Evolutionary conservation across 441 rosid genomes (phyloP).

Genomic region (Euphorbia corollata): DNA sequence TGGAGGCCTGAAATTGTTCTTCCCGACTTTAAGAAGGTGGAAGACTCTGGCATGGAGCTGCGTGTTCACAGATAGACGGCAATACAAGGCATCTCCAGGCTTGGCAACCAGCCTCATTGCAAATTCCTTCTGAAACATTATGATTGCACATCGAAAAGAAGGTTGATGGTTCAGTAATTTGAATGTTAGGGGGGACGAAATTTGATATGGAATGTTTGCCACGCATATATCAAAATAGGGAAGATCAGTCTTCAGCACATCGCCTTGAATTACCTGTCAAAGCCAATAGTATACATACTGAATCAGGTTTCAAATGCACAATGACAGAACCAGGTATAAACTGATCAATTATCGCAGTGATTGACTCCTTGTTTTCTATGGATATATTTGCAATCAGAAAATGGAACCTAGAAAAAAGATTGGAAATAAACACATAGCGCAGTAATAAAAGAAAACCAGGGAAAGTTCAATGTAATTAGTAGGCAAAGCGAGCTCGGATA

Average conservation of each 20-base stretch:
- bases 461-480: not conserved
- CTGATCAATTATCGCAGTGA: not conserved
- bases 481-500: not conserved
- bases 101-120: slow-evolving; percentile 90
- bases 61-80: slow-evolving; percentile 77
- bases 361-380: not conserved
- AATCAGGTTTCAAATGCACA: not conserved
- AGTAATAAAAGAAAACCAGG: not conserved
- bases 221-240: slow-evolving; percentile 85
- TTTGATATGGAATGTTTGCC: slow-evolving; percentile 84
- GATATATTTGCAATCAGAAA: not conserved
- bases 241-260: slow-evolving; percentile 77
- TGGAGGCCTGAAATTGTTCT: slow-evolving; percentile 90
- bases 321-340: too few species aligned
- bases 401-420: not conserved
- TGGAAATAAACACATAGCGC: not conserved
- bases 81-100: slow-evolving; percentile 74
- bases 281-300: not conserved
- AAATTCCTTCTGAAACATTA: slow-evolving; percentile 90
- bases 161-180: slow-evolving; percentile 64
- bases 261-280: slow-evolving; percentile 76
- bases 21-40: slow-evolving; percentile 88
- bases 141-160: slow-evolving; percentile 73
- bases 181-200: slow-evolving; percentile 64
- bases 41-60: slow-evolving; percentile 81